These are phyloP conservation scores for Thelephora ganbajun DNA, from an alignment of 768 basidiomycete species.

Conservation along the genomic window DNA sequence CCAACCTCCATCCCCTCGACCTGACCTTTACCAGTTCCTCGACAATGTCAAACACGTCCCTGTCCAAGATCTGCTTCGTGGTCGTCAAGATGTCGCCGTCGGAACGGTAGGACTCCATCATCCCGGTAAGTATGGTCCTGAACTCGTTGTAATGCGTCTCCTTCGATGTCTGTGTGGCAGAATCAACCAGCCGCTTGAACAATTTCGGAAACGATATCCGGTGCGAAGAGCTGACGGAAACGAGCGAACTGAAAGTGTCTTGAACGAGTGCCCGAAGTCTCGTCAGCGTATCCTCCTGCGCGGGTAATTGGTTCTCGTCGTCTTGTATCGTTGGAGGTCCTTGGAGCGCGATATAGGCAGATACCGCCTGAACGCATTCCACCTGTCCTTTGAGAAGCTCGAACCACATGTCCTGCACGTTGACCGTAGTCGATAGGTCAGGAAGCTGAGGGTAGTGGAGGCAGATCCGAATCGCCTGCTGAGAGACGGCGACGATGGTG, in stretches of 20 bases:
- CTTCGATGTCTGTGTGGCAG: constrained; percentile 37
- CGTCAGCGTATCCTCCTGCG: constrained; percentile 26
- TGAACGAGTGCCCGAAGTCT: constrained; percentile 66
- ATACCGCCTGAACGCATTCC: constrained; percentile 58
- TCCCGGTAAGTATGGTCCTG: constrained; percentile 79
- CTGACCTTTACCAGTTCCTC: constrained; percentile 45
- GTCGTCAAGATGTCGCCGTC: constrained; percentile 85
- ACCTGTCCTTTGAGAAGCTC: constrained; percentile 73
- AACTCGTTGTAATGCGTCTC: constrained; percentile 82
- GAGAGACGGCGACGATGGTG: constrained; percentile 43
- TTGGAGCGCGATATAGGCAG: constrained; percentile 23
- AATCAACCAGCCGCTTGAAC: constrained; percentile 84
- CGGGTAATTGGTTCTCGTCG: constrained; percentile 9
- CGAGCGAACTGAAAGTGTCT: constrained; percentile 68
- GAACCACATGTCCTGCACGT: constrained; percentile 82
- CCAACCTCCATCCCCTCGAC: constrained; percentile 41
- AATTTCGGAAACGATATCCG: constrained; percentile 82
- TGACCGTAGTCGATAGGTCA: constrained; percentile 26
- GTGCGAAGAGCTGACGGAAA: constrained; percentile 69
- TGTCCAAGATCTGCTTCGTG: constrained; percentile 65
- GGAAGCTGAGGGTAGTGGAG: constrained; percentile 40
- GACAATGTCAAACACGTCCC: constrained; percentile 69
- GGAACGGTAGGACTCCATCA: constrained; percentile 87
- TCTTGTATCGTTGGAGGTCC: constrained; percentile 3
- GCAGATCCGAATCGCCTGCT: constrained; percentile 55